Evolutionary conservation across 108 stramenopile species (phyloP), one percentile per base, ranked within the genome.

Genomic region (Aurantiochytrium sp.): DNA sequence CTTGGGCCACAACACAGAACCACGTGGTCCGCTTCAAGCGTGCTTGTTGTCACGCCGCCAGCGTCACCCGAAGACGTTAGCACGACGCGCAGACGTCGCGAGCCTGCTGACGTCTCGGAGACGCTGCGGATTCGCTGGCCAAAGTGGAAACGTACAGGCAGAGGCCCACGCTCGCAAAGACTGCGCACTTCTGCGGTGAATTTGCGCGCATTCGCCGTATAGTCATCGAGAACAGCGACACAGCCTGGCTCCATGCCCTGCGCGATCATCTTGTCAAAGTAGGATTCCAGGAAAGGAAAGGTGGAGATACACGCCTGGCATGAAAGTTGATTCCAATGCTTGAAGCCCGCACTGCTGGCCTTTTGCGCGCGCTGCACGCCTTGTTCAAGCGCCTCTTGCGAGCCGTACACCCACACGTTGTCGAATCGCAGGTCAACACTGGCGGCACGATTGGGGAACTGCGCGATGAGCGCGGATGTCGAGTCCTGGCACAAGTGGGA

Each of bases 321-420:
- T 12, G 45, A 47, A 12, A 83, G 76, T 12, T 53, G 43, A 6
- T 47, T 47, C 76, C 76, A 83, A 4, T 53, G 45, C 49, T 47
- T 53, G 76, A 53, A 83, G n/a, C 76, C 76, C 10, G 49, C n/a
- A 19, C 45, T 4, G 76, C 49, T 53, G 6, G 76, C 45, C n/a
- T 47, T 53, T 83, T 83, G 76, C 51, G 51, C 51, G 23, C 19
- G 28, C 14, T 21, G n/a, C n/a, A 83, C 51, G 51, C 19, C 76
- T 12, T 83, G 16, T 1, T 1, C 76, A 6, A 83, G n/a, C 23
- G 23, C 28, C 12, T 55, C 6, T 53, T 4, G 23, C 25, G 45
- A 53, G 76, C 76, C 76, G 28, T 83, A 83, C 6, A 83, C 51
- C 76, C 76, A 83, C 1, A 83, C 76, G 51, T 83, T 83, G 51